phyloP scores from a whole-genome alignment of 345 rosid species.

The Gossypium raimondii region DNA sequence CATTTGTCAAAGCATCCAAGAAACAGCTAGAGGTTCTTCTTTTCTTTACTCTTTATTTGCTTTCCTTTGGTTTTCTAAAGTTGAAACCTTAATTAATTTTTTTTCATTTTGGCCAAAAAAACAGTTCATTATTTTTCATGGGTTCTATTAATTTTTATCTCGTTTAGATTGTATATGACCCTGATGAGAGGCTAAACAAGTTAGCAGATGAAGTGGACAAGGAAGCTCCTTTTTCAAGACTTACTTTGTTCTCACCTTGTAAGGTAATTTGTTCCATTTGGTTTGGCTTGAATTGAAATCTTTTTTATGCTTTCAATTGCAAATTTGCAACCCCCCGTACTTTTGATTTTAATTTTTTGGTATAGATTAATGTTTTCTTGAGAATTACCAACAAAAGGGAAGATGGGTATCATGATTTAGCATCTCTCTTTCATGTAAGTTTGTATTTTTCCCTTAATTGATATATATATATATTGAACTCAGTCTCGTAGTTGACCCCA shows the following conservation, averaged over 20 bases:
- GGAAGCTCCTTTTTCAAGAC: constrained; percentile 87
- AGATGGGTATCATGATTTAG: constrained; percentile 94
- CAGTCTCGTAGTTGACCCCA: background rate
- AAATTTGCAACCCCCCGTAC: background rate
- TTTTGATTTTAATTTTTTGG: background rate
- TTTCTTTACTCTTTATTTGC: background rate
- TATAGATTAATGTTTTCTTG: constrained; percentile 87
- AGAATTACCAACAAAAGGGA: constrained; percentile 76
- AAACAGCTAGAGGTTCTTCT: constrained; percentile 56
- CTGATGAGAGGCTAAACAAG: constrained; percentile 71
- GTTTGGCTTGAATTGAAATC: constrained; percentile 8
- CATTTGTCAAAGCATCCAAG: constrained; percentile 44
- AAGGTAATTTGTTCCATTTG: constrained; percentile 43
- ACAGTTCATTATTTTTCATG: background rate
- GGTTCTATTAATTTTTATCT: background rate
- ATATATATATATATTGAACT: background rate
- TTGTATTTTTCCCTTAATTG: background rate
- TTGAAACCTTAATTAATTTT: background rate
- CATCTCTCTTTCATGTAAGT: constrained; percentile 91
- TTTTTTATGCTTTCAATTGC: background rate
- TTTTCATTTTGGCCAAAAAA: too few species aligned
- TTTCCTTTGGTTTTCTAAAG: background rate
- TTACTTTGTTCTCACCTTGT: constrained; percentile 93
- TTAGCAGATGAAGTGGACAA: constrained; percentile 71
- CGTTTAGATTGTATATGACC: constrained; percentile 70